Conservation (phyloP, 208 protist genomes). For the Leishmania mexicana region DNA sequence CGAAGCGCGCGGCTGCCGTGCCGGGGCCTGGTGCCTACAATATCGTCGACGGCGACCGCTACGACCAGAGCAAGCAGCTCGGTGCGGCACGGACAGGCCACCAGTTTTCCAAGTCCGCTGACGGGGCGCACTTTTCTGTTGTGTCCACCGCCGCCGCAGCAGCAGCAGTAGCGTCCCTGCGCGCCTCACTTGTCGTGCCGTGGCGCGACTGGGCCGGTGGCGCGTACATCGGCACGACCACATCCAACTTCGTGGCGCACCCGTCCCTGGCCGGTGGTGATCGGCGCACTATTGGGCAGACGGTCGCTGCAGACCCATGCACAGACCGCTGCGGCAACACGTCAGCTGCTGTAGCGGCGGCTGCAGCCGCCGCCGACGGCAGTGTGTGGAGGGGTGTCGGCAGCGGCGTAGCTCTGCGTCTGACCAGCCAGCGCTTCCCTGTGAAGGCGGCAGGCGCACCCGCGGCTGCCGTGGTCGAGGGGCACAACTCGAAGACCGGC, state of each 20-base stretch:
- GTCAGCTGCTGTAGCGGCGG: not conserved
- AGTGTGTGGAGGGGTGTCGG: constrained; percentile 30
- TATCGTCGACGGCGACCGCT: constrained; percentile 24
- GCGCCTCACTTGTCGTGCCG: constrained; percentile 16
- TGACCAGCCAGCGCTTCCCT: constrained; percentile 32
- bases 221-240: constrained; percentile 29
- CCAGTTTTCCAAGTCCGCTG: constrained; percentile 23
- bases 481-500: not conserved
- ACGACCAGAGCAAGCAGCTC: constrained; percentile 18
- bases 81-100: constrained; percentile 19
- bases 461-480: not conserved
- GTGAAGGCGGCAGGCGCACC: not conserved
- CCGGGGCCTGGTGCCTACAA: constrained; percentile 45
- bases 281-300: constrained; percentile 10
- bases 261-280: constrained; percentile 22
- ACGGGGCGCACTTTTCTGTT: constrained; percentile 21
- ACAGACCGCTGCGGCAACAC: not conserved
- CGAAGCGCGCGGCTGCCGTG: constrained; percentile 19
- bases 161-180: not conserved
- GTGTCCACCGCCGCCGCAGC: not conserved
- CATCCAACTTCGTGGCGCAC: constrained; percentile 26
- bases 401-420: constrained; percentile 32
- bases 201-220: constrained; percentile 36
- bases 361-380: not conserved
- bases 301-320: not conserved